phyloP scores from a whole-genome alignment of 768 basidiomycete genomes.

The Lentinula sp. region DNA sequence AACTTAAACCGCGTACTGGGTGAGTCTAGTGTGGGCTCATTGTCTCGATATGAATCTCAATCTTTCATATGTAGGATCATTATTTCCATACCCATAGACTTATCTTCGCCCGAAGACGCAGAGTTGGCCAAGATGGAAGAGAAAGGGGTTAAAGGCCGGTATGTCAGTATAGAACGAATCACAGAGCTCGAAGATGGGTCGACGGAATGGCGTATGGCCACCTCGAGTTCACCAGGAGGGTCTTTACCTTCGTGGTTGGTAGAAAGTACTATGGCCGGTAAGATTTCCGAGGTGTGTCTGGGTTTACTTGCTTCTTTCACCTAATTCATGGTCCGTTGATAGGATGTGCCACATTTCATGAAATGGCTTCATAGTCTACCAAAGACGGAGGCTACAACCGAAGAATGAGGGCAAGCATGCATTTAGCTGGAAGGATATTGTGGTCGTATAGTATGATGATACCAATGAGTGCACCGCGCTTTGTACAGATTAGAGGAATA shows the following conservation, averaged over 20 bases:
- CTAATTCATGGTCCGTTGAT: neutral
- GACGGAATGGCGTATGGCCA: constrained; percentile 79
- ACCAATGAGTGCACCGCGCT: too few relatives aligned
- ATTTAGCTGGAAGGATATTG: neutral
- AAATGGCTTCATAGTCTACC: constrained; percentile 49
- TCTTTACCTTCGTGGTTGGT: constrained; percentile 59
- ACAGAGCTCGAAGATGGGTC: constrained; percentile 55
- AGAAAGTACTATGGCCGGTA: constrained; percentile 53
- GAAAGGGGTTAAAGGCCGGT: constrained; percentile 59
- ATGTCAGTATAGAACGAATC: constrained; percentile 65
- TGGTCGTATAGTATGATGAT: neutral
- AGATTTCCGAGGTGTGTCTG: constrained; percentile 51
- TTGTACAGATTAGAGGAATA: neutral
- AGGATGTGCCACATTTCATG: constrained; percentile 75
- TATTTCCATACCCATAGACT: constrained; percentile 66
- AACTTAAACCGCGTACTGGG: constrained; percentile 51
- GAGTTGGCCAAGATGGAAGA: constrained; percentile 59
- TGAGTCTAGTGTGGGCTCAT: constrained; percentile 22
- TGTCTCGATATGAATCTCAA: neutral
- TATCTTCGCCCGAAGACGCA: constrained; percentile 41
- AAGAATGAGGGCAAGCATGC: neutral
- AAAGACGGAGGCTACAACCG: constrained; percentile 1
- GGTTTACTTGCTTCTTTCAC: neutral
- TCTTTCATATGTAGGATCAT: constrained; percentile 26
- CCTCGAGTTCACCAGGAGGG: constrained; percentile 67